These are phyloP conservation scores for Rhizophora apiculata DNA, from an alignment of 345 rosid genomes.

Conservation along the genomic window DNA sequence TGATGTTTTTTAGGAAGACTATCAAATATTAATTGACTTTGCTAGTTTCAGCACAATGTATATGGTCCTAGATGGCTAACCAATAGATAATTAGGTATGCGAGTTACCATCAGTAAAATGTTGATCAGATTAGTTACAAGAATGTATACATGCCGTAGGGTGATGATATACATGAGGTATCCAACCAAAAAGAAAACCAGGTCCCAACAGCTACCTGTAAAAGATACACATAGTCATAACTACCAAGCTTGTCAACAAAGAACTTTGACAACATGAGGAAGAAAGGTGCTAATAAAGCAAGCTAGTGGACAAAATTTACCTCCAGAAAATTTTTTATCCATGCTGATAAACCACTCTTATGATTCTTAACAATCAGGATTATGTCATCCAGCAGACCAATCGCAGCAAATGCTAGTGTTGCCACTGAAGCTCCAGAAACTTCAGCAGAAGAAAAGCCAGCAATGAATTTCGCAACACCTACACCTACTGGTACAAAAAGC, in stretches of 20 bases:
- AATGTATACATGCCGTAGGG: constrained; percentile 99
- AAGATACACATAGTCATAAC: constrained; percentile 14
- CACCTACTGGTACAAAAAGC: constrained; percentile 72
- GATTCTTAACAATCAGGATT: constrained; percentile 39
- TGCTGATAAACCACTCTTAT: constrained; percentile 46
- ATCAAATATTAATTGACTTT: too few species aligned
- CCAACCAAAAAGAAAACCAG: constrained; percentile 81
- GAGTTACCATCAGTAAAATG: constrained; percentile 75
- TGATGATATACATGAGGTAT: constrained; percentile 51
- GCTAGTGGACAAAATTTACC: constrained; percentile 35
- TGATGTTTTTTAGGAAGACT: too few species aligned
- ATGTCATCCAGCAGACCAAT: constrained; percentile 73
- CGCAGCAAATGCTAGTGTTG: constrained; percentile 60
- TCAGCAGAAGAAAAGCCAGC: constrained; percentile 57
- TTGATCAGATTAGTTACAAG: constrained; percentile 76
- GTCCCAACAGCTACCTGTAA: constrained; percentile 69
- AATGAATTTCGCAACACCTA: constrained; percentile 55
- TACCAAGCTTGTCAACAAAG: constrained; percentile 10
- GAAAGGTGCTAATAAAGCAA: constrained; percentile 10
- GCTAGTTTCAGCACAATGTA: too few species aligned
- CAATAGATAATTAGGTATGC: constrained; percentile 54
- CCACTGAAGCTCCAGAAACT: constrained; percentile 66
- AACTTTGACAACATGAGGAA: constrained; percentile 1
- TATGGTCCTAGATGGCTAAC: constrained; percentile 8
- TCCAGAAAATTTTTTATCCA: constrained; percentile 58